These are phyloP conservation scores for Galerina marginata DNA, from an alignment of 768 basidiomycete species.

Conservation along the genomic window DNA sequence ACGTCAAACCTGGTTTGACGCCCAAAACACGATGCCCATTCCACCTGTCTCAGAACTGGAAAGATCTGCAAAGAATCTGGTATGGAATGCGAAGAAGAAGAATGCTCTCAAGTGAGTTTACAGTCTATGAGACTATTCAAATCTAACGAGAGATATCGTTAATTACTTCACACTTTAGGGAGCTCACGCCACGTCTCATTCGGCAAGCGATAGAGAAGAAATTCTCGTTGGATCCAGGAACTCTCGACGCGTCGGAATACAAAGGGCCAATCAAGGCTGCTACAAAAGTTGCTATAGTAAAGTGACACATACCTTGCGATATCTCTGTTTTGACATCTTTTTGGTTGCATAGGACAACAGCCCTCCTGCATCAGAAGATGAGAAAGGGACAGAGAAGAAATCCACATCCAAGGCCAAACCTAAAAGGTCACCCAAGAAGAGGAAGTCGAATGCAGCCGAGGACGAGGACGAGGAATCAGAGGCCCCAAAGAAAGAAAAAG, in stretches of 20 bases:
- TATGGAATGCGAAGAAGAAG: slow-evolving; percentile 28
- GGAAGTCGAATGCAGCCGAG: not conserved
- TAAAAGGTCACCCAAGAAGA: not conserved
- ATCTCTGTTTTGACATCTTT: not conserved
- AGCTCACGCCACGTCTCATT: slow-evolving; percentile 54
- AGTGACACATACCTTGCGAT: slow-evolving; percentile 8
- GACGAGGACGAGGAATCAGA: slow-evolving; percentile 17
- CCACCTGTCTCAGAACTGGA: slow-evolving; percentile 37
- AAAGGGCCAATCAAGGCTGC: slow-evolving; percentile 52
- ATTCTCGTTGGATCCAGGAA: slow-evolving; percentile 48
- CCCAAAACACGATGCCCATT: slow-evolving; percentile 24
- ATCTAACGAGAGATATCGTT: not conserved
- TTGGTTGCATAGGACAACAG: not conserved
- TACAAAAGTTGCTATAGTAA: slow-evolving; percentile 43
- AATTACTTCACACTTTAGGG: slow-evolving; percentile 28
- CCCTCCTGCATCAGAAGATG: slow-evolving; percentile 3
- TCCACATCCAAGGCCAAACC: not conserved
- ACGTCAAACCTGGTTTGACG: not conserved
- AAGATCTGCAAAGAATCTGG: slow-evolving; percentile 36
- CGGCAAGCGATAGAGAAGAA: slow-evolving; percentile 54
- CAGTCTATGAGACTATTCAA: not conserved
- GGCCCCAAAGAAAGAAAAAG: slow-evolving; percentile 6
- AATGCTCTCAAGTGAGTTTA: slow-evolving; percentile 35
- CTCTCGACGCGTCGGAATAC: slow-evolving; percentile 48
- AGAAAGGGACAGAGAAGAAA: slow-evolving; percentile 10